Conservation (phyloP, 495 filamentous ascomycete genomes). For the Aspergillus cavernicola region DNA sequence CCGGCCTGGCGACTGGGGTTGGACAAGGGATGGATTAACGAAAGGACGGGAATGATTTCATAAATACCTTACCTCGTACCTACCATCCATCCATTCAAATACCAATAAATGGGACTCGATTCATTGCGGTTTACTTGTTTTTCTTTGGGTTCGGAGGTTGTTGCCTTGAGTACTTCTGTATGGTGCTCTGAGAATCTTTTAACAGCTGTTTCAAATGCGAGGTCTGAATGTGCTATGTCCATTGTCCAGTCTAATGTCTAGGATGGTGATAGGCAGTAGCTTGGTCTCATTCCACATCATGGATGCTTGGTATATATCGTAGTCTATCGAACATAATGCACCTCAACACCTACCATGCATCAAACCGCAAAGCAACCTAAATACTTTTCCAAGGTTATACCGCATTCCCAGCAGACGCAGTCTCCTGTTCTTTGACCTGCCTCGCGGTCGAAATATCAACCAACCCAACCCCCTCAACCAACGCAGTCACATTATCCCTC, state of each 20-base stretch:
- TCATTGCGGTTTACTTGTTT: too few species aligned
- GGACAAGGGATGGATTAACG: slow-evolving; percentile 1
- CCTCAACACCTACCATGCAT: not conserved
- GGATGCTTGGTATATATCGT: not conserved
- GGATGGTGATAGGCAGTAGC: not conserved
- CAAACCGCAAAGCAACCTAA: slow-evolving; percentile 59
- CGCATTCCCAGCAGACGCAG: slow-evolving; percentile 39
- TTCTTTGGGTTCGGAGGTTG: too few species aligned
- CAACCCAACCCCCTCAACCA: slow-evolving; percentile 21
- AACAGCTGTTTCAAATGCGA: too few species aligned
- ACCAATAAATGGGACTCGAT: too few species aligned
- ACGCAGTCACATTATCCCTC: slow-evolving; percentile 5
- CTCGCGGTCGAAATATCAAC: slow-evolving; percentile 19
- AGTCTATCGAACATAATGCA: not conserved
- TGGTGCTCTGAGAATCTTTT: too few species aligned
- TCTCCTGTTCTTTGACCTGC: slow-evolving; percentile 76
- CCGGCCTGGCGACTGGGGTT: not conserved
- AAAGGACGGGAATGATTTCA: not conserved
- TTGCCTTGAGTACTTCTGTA: too few species aligned
- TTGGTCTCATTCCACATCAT: not conserved
- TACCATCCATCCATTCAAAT: slow-evolving; percentile 1
- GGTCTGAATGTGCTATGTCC: too few species aligned
- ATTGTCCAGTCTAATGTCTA: too few species aligned
- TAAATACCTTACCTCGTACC: not conserved
- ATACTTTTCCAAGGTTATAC: slow-evolving; percentile 79